These are phyloP conservation scores for Pseudogymnoascus sp. DNA, from an alignment of 2,329 filamentous ascomycete species.

Conservation along the genomic window DNA sequence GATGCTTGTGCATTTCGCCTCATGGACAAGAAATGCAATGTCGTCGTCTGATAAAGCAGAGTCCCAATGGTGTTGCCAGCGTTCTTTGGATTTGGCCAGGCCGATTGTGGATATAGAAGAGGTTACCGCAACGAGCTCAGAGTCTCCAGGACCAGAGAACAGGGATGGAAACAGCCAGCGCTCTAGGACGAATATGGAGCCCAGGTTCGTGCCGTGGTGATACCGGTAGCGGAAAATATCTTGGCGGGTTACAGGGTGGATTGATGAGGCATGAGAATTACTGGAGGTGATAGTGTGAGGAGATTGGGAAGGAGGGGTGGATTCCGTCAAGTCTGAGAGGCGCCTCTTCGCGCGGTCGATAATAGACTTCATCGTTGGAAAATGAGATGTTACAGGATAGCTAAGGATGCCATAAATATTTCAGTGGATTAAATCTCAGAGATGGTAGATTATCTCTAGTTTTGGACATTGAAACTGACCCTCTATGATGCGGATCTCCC, in stretches of 20 bases:
- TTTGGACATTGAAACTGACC: not conserved
- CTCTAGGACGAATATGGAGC: constrained; percentile 53
- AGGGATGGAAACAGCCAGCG: constrained; percentile 47
- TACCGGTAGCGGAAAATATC: constrained; percentile 48
- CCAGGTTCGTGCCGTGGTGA: constrained; percentile 53
- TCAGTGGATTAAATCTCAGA: not conserved
- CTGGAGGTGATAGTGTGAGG: not conserved
- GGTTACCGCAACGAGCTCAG: constrained; percentile 46
- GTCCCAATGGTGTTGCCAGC: constrained; percentile 48
- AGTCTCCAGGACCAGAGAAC: constrained; percentile 38
- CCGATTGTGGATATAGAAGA: constrained; percentile 38
- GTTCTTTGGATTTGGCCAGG: constrained; percentile 39
- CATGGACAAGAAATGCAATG: constrained; percentile 44
- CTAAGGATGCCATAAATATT: not conserved
- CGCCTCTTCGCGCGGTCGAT: constrained; percentile 31
- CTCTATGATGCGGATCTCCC: not conserved
- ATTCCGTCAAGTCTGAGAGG: constrained; percentile 21
- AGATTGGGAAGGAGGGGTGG: constrained; percentile 11
- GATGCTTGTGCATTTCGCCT: constrained; percentile 48
- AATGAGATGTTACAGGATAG: not conserved
- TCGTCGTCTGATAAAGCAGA: constrained; percentile 43
- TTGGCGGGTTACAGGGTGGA: constrained; percentile 29
- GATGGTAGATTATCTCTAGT: not conserved
- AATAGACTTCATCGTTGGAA: constrained; percentile 30
- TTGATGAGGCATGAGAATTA: constrained; percentile 22